These are phyloP conservation scores for Paragyromitra xinjiangensis DNA, from an alignment of 495 filamentous ascomycete genomes.

Conservation along the genomic window DNA sequence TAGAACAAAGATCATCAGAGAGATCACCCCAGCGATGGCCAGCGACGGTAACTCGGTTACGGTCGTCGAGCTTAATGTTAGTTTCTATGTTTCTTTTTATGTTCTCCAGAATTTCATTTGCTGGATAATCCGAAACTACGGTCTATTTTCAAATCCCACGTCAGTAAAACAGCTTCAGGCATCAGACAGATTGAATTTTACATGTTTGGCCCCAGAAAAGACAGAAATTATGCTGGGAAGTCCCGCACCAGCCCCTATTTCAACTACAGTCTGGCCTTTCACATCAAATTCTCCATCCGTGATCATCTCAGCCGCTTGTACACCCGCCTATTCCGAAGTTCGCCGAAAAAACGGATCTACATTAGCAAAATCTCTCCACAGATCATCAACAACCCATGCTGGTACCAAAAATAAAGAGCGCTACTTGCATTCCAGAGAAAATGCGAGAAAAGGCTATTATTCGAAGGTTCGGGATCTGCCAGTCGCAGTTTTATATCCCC, in stretches of 20 bases:
- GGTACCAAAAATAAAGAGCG: not conserved
- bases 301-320: constrained; percentile 55
- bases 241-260: constrained; percentile 74
- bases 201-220: constrained; percentile 68
- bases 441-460: constrained; percentile 76
- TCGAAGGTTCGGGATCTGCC: constrained; percentile 66
- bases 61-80: constrained; percentile 62
- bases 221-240: constrained; percentile 74
- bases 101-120: constrained; percentile 68
- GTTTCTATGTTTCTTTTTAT: constrained; percentile 69
- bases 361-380: constrained; percentile 25
- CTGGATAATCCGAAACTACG: constrained; percentile 81
- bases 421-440: constrained; percentile 76
- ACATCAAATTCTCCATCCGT: constrained; percentile 56
- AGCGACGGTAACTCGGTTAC: constrained; percentile 61
- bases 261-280: constrained; percentile 60
- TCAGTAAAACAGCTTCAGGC: constrained; percentile 16
- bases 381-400: constrained; percentile 8
- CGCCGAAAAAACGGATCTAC: constrained; percentile 21
- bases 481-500: constrained; percentile 63
- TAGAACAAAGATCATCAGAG: constrained; percentile 64
- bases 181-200: constrained; percentile 20
- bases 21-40: constrained; percentile 81
- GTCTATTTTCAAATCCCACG: constrained; percentile 43
- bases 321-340: constrained; percentile 44